Evolutionary conservation across 2,329 filamentous ascomycete genomes (phyloP).

Genomic region (Aspergillus terreus): DNA sequence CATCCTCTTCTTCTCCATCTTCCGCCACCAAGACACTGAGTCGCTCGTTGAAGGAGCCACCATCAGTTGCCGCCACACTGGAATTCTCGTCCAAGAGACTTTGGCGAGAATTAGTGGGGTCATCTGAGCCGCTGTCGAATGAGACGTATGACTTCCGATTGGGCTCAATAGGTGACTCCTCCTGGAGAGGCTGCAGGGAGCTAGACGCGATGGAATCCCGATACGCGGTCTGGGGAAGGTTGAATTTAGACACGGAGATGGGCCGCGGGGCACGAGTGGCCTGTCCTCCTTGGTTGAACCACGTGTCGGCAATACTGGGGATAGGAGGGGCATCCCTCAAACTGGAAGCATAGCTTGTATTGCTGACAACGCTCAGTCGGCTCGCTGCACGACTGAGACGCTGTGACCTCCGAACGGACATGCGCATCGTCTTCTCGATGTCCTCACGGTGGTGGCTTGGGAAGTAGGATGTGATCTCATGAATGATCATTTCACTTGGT

Average conservation of each 20-base stretch:
- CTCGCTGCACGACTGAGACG: conserved; percentile 90
- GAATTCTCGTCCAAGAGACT: conserved; percentile 85
- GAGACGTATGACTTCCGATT: conserved; percentile 97
- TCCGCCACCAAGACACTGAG: conserved; percentile 80
- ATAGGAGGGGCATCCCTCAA: conserved; percentile 91
- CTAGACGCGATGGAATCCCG: conserved; percentile 87
- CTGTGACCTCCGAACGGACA: conserved; percentile 86
- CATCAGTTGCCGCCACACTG: conserved; percentile 60
- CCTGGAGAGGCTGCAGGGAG: conserved; percentile 81
- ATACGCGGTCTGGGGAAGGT: conserved; percentile 60
- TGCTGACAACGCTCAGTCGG: conserved; percentile 89
- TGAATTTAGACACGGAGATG: conserved; percentile 58
- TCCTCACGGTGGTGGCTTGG: conserved; percentile 90
- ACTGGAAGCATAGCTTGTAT: conserved; percentile 86
- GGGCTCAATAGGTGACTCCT: conserved; percentile 81
- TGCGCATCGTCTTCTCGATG: conserved; percentile 89
- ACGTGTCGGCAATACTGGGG: conserved; percentile 90
- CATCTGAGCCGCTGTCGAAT: conserved; percentile 59
- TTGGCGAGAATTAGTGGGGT: conserved; percentile 70
- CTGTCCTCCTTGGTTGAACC: conserved; percentile 64
- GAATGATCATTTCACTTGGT: conserved; percentile 94
- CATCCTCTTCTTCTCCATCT: conserved; percentile 87
- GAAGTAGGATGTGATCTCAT: conserved; percentile 95
- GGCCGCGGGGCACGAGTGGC: conserved; percentile 51
- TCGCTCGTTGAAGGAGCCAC: conserved; percentile 74